A percentile compares a stretch with the other conserved stretches of the same genome.
These are phyloP conservation scores for Takashimella tepidaria DNA, from an alignment of 1,284 basidiomycete species.

Conservation along the genomic window DNA sequence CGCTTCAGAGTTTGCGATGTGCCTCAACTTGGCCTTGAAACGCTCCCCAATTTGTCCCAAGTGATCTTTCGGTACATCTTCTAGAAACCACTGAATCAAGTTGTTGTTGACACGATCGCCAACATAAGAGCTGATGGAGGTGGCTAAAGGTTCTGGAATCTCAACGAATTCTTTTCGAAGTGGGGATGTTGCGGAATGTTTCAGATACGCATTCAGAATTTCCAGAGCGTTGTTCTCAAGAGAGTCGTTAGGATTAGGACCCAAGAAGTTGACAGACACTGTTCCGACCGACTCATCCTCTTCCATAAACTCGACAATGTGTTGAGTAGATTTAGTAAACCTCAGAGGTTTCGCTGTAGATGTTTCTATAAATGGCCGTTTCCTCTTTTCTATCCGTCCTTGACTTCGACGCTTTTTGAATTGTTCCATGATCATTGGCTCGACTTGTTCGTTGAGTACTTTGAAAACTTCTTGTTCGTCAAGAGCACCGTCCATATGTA, in stretches of 20 bases:
- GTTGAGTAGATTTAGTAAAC: slow-evolving; percentile 55
- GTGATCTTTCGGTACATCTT: slow-evolving; percentile 76
- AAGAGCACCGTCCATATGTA: slow-evolving; percentile 53
- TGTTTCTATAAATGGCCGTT: slow-evolving; percentile 90
- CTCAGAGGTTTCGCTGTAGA: slow-evolving; percentile 61
- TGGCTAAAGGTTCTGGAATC: slow-evolving; percentile 80
- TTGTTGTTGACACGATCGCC: slow-evolving; percentile 69
- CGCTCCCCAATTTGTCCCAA: slow-evolving; percentile 67
- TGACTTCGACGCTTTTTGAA: slow-evolving; percentile 1
- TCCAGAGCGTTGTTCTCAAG: slow-evolving; percentile 78
- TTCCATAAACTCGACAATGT: slow-evolving; percentile 88
- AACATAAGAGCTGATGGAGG: slow-evolving; percentile 79
- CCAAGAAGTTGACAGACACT: slow-evolving; percentile 71
- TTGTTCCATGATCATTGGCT: slow-evolving; percentile 62
- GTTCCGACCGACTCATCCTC: slow-evolving; percentile 94
- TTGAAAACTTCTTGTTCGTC: slow-evolving; percentile 53
- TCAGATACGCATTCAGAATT: slow-evolving; percentile 80
- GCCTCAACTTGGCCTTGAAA: slow-evolving; percentile 65
- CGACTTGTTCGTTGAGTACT: slow-evolving; percentile 73
- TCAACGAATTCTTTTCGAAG: slow-evolving; percentile 92
- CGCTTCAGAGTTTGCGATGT: slow-evolving; percentile 64
- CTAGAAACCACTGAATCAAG: slow-evolving; percentile 71
- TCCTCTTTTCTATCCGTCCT: slow-evolving; percentile 56
- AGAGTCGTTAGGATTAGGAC: slow-evolving; percentile 68
- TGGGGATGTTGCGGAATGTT: slow-evolving; percentile 81